Evolutionary conservation across 306 rosid species (phyloP).

Genomic region (Prunus mongolica): DNA sequence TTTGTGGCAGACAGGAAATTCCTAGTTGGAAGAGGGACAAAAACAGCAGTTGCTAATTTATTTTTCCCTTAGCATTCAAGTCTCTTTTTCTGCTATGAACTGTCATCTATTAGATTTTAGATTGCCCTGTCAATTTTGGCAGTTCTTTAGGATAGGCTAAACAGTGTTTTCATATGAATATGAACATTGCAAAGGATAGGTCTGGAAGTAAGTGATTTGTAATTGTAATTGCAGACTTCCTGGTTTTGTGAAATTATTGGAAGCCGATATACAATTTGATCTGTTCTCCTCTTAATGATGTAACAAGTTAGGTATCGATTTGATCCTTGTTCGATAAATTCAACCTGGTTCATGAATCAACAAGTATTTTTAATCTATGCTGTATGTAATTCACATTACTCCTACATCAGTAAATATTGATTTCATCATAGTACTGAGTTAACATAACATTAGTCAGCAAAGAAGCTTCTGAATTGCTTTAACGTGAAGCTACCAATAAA

Average conservation of each 20-base stretch:
- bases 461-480: background rate
- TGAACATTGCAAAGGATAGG: background rate
- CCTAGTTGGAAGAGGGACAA: constrained; percentile 1
- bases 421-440: no score
- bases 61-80: background rate
- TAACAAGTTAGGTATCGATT: background rate
- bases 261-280: background rate
- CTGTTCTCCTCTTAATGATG: no score
- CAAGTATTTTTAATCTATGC: no score
- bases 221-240: background rate
- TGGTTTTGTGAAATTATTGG: background rate
- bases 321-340: background rate
- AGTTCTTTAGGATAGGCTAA: background rate
- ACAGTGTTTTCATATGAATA: background rate
- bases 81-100: background rate
- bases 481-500: background rate
- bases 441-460: no score
- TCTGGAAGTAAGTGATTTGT: background rate
- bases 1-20: background rate
- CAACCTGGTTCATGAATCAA: background rate
- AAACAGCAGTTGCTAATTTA: background rate
- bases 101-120: background rate
- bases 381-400: no score
- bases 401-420: no score
- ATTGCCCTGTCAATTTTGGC: background rate